Evolutionary conservation across 2,329 filamentous ascomycete species (phyloP), one percentile per base, ranked within the genome.

Genomic region (Botrytis pseudocinerea): DNA sequence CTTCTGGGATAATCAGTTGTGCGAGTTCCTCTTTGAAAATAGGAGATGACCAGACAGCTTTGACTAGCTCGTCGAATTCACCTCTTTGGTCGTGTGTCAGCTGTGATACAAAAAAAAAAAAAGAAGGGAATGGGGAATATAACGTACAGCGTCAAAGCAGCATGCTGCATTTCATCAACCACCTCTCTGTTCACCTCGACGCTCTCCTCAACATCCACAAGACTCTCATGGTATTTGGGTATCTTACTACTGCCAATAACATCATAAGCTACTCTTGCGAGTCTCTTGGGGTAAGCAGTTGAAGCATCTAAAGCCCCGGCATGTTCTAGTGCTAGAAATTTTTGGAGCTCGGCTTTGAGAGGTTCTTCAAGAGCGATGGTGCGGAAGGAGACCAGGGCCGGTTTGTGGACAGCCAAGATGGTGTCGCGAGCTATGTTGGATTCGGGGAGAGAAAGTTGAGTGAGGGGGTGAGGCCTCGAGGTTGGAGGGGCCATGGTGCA

Each of bases 311-410:
- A 69, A 71, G 78, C 77, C 1, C 83, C 83, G 20, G 80, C 80
- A 70, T 85, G 82, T 76, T 86, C 84, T 6, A 84, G 83, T 22
- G 83, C 83, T 28, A 88, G 79, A 76, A 87, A 89, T 4, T 82
- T 82, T 40, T 84, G 77, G 8, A 88, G 83, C 69, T 87, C 83
- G 14, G 80, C 79, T 81, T 89, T 90, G 12, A 83, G 81, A 4
- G 87, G 87, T 78, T 89, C 87, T 42, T 85, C 81, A 16, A 89
- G 82, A 20, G 85, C 90, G n/a, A 91, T 83, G 38, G 84, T 83
- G 78, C 90, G 90, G 84, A 90, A 91, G 69, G 89, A 86, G 61
- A 90, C 83, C 9, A 85, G 86, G 74, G n/a, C 64, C 68, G n/a
- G 66, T 68, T n/a, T 75, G 68, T 65, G 68, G n/a, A 51, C 64